phyloP scores from a whole-genome alignment of 495 filamentous ascomycete genomes.

The Penicillium subrubescens region DNA sequence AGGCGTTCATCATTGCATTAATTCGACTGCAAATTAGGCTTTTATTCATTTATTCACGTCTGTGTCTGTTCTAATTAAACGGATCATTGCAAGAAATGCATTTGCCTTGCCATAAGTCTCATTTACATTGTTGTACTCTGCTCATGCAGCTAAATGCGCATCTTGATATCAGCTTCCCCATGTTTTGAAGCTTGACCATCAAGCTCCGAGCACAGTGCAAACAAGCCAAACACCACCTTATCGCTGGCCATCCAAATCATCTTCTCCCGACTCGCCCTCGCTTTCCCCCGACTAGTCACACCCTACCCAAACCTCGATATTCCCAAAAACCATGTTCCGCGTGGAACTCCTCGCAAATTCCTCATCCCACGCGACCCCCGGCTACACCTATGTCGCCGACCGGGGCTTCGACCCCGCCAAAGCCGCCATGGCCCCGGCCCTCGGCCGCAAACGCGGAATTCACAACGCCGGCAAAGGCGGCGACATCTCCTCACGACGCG shows the following conservation, averaged over 20 bases:
- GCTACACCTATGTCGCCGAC: constrained; percentile 88
- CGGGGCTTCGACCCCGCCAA: constrained; percentile 63
- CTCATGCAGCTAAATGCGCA: not conserved
- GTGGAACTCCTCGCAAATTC: constrained; percentile 77
- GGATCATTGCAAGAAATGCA: not conserved
- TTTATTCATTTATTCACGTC: not conserved
- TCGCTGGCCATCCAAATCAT: constrained; percentile 8
- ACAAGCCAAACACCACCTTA: constrained; percentile 31
- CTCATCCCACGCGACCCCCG: constrained; percentile 67
- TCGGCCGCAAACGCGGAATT: constrained; percentile 66
- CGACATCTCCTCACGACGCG: constrained; percentile 72
- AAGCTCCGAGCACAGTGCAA: constrained; percentile 24
- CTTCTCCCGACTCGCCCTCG: constrained; percentile 8
- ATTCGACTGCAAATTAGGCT: not conserved
- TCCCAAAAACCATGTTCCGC: constrained; percentile 50
- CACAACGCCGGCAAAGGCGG: constrained; percentile 54
- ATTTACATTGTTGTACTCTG: not conserved
- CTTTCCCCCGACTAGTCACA: not conserved
- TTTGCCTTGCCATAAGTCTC: not conserved
- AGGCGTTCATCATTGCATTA: not conserved
- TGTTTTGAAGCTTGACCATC: not conserved
- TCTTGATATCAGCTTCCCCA: not conserved
- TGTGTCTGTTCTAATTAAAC: not conserved
- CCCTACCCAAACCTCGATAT: not conserved
- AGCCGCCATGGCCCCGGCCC: constrained; percentile 55